phyloP scores from a whole-genome alignment of 768 basidiomycete genomes.

The Mycena indigotica region DNA sequence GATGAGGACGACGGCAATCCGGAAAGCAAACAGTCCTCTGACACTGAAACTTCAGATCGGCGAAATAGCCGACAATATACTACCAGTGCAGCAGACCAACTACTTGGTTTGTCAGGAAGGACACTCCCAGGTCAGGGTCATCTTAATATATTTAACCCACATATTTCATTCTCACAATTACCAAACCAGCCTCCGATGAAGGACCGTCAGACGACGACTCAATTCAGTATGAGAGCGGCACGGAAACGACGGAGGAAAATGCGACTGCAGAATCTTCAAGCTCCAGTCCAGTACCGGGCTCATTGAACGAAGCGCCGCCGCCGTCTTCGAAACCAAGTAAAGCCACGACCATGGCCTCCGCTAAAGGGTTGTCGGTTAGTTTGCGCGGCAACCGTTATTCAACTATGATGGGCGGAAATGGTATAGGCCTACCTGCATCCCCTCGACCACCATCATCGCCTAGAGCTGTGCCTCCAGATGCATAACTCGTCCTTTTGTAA shows the following conservation, averaged over 20 bases:
- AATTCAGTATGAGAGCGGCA: slow-evolving; percentile 71
- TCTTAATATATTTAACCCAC: slow-evolving; percentile 22
- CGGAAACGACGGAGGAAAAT: slow-evolving; percentile 68
- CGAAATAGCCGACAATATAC: slow-evolving; percentile 86
- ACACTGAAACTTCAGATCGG: slow-evolving; percentile 38
- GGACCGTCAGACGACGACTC: slow-evolving; percentile 73
- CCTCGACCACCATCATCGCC: slow-evolving; percentile 51
- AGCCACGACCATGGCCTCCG: slow-evolving; percentile 65
- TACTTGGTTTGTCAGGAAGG: slow-evolving; percentile 78
- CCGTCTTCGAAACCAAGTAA: slow-evolving; percentile 39
- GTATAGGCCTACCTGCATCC: slow-evolving; percentile 48
- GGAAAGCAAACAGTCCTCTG: slow-evolving; percentile 9
- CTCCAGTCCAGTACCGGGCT: slow-evolving; percentile 42
- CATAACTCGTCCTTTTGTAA: not conserved
- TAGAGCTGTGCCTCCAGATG: slow-evolving; percentile 17
- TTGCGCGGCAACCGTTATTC: slow-evolving; percentile 66
- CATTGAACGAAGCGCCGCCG: slow-evolving; percentile 29
- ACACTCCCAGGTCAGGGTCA: slow-evolving; percentile 59
- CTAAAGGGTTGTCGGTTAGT: slow-evolving; percentile 69
- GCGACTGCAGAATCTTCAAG: slow-evolving; percentile 50
- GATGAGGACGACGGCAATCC: slow-evolving; percentile 33
- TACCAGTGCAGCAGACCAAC: slow-evolving; percentile 78
- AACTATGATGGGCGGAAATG: slow-evolving; percentile 49
- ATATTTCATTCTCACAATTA: too few species aligned
- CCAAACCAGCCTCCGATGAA: slow-evolving; percentile 59